Conservation (phyloP, 768 basidiomycete genomes). For the Daedalea quercina region DNA sequence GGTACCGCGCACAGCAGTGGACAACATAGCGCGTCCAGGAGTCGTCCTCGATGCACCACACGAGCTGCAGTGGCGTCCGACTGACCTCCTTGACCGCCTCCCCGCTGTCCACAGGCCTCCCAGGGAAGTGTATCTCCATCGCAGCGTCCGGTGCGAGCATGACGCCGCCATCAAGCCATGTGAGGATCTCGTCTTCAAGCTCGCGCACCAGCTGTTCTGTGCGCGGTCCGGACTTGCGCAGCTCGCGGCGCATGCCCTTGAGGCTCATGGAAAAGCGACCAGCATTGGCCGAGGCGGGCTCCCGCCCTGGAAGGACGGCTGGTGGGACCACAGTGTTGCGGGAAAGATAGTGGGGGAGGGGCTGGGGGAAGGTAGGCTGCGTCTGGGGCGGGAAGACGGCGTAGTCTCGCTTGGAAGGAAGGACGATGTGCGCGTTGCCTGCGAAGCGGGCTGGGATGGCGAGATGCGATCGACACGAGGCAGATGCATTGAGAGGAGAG, state of each 20-base stretch:
- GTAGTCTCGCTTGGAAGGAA: conserved; percentile 56
- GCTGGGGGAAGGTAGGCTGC: conserved; percentile 65
- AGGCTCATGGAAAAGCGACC: conserved; percentile 73
- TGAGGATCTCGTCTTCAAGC: conserved; percentile 54
- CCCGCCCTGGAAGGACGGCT: conserved; percentile 29
- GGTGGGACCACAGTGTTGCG: conserved; percentile 51
- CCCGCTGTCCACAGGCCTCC: conserved; percentile 43
- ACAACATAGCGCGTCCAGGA: conserved; percentile 75
- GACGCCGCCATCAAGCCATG: conserved; percentile 60
- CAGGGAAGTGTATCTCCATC: conserved; percentile 26
- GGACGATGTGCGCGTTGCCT: conserved; percentile 65
- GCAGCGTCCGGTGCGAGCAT: conserved; percentile 44
- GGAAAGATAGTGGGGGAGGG: conserved; percentile 63
- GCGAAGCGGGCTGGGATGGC: conserved; percentile 52
- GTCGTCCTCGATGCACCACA: conserved; percentile 70
- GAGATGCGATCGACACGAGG: conserved; percentile 5
- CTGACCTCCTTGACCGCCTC: conserved; percentile 58
- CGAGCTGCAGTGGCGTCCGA: conserved; percentile 56
- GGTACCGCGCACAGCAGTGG: conserved; percentile 77
- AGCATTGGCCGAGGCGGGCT: conserved; percentile 55
- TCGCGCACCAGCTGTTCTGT: conserved; percentile 60
- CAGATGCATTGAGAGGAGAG: background rate
- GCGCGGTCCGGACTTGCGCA: conserved; percentile 55
- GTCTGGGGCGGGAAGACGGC: conserved; percentile 34
- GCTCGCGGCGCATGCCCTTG: conserved; percentile 64